Evolutionary conservation across 2,329 filamentous ascomycete genomes (phyloP).

Genomic region (Fusarium poae): DNA sequence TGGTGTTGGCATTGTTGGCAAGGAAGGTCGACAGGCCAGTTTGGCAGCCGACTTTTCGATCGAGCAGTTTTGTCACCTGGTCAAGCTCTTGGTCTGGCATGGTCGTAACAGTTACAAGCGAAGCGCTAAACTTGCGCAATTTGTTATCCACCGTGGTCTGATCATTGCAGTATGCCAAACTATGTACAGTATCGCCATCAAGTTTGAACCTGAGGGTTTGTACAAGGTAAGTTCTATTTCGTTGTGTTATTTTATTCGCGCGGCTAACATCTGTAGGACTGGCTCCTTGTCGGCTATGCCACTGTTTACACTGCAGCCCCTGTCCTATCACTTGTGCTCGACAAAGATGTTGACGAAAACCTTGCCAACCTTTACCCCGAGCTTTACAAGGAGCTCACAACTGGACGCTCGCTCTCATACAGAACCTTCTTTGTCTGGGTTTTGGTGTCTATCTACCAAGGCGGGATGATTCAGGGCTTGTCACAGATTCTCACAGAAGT

Average conservation of each 20-base stretch:
- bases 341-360: constrained; percentile 94
- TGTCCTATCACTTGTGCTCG: constrained; percentile 92
- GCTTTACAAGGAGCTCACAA: constrained; percentile 96
- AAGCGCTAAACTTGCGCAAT: constrained; percentile 93
- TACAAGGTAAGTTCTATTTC: constrained; percentile 72
- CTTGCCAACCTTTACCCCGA: constrained; percentile 96
- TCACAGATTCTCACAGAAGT: constrained; percentile 88
- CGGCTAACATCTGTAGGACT: constrained; percentile 69
- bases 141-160: constrained; percentile 96
- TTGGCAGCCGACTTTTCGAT: constrained; percentile 97
- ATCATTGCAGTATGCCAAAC: constrained; percentile 98
- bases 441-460: constrained; percentile 93
- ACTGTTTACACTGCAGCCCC: constrained; percentile 95
- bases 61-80: constrained; percentile 93
- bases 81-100: constrained; percentile 98
- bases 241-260: not conserved
- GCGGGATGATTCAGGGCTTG: constrained; percentile 93
- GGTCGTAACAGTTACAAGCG: constrained; percentile 97
- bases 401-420: constrained; percentile 87
- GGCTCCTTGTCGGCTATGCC: constrained; percentile 96
- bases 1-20: constrained; percentile 96
- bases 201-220: constrained; percentile 92
- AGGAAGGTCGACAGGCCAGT: constrained; percentile 94
- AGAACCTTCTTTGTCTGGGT: constrained; percentile 98
- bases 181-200: constrained; percentile 93